Percentiles rank a stretch among this genome's conserved stretches.
These are phyloP conservation scores for Scolecobasidium constrictum DNA, from an alignment of 2,329 filamentous ascomycete genomes.

Conservation along the genomic window DNA sequence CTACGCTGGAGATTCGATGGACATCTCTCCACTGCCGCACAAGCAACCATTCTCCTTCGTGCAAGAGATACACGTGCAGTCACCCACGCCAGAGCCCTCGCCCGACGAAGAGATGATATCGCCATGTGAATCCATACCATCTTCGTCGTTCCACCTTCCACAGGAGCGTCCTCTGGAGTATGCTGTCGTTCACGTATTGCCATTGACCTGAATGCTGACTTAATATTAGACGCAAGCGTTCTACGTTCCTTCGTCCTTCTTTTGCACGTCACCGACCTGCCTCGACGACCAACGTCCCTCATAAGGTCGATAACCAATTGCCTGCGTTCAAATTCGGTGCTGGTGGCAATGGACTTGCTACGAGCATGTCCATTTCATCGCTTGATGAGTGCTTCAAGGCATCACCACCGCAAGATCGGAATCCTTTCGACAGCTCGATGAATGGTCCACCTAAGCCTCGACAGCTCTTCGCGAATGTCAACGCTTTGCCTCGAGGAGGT, in stretches of 20 bases:
- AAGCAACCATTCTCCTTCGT: conserved; percentile 53
- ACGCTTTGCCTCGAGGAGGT: conserved; percentile 47
- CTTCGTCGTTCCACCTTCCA: background rate
- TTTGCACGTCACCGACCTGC: conserved; percentile 4
- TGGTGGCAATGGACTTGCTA: conserved; percentile 37
- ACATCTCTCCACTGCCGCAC: conserved; percentile 86
- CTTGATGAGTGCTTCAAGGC: conserved; percentile 71
- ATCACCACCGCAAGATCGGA: conserved; percentile 63
- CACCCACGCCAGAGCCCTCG: conserved; percentile 54
- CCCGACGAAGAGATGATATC: conserved; percentile 33
- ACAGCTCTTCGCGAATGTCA: conserved; percentile 52
- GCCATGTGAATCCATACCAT: conserved; percentile 15
- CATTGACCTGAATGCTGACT: conserved; percentile 2
- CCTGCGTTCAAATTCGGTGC: conserved; percentile 68
- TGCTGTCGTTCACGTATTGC: conserved; percentile 9
- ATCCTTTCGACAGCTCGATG: conserved; percentile 46
- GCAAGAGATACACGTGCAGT: conserved; percentile 55
- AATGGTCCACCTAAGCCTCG: conserved; percentile 53
- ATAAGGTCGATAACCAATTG: conserved; percentile 49
- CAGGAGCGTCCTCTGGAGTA: conserved; percentile 20
- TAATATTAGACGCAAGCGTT: conserved; percentile 7
- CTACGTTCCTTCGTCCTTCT: conserved; percentile 6
- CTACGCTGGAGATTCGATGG: conserved; percentile 67
- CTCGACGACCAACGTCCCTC: conserved; percentile 1
- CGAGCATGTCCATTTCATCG: conserved; percentile 49